Evolutionary conservation across 2,329 filamentous ascomycete genomes (phyloP), one percentile per base, ranked within the genome.

Genomic region (Neobulgaria alba): DNA sequence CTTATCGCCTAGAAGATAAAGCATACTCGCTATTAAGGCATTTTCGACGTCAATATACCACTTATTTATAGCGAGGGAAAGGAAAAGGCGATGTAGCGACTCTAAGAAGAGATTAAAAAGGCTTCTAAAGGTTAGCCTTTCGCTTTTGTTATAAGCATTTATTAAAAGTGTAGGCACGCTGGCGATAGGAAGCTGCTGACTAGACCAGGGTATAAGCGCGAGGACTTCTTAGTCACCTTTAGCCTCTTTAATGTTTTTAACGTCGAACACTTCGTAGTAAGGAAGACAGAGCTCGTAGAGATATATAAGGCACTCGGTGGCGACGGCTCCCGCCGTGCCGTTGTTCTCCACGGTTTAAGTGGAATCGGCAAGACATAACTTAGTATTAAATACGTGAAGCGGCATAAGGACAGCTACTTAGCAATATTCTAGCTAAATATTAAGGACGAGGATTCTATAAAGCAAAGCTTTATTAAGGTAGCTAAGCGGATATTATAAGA

Each of bases 351-450:
- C 30, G 36, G 36, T 16, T 32, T 43, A 30, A 31, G 36, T 4
- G 36, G 36, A 19, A 43, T 43, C 14, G 40, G 40, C 31, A 43
- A 43, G 39, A 42, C 39, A n/a, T 61, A 69, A 47, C 54, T 67
- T 16, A 55, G 59, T 14, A 50, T 66, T 17, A 52, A 53, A 35
- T 69, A 64, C 51, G 46, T 56, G 2, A 51, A 43, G 35, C 43
- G 31, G 38, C 39, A 49, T 30, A 49, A 43, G 18, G 46, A 46
- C 33, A 41, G 36, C 15, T 48, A 48, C 36, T 41, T 41, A 14
- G 43, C 48, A 32, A 44, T 50, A 30, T 50, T 50, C 33, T 50
- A 38, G 46, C 33, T 49, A 16, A 47, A 43, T 21, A 18, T 33
- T 16, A 31, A 38, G 7, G 21, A 38, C 12, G n/a, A 15, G 36